Evolutionary conservation across 495 filamentous ascomycete species (phyloP).

Genomic region (Hypoxylon cercidicola): DNA sequence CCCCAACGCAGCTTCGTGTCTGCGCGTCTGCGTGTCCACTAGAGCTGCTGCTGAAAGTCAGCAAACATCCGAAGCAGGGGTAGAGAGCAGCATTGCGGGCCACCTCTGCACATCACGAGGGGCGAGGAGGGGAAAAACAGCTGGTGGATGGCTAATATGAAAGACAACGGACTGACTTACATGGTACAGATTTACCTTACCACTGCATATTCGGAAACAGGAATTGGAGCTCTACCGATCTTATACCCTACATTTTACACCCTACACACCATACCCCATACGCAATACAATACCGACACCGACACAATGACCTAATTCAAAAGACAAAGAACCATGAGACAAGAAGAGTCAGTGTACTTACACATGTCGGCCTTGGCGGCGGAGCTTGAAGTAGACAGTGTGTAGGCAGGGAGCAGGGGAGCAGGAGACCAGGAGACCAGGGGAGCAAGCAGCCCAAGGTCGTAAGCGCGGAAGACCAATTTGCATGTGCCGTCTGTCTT

Average conservation of each 20-base stretch:
- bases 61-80: slow-evolving; percentile 13
- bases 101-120: slow-evolving; percentile 6
- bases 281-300: neutral
- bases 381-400: neutral
- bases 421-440: no score
- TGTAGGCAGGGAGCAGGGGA: no score
- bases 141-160: neutral
- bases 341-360: neutral
- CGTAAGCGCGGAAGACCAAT: slow-evolving; percentile 8
- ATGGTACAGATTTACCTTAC: slow-evolving; percentile 3
- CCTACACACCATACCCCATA: no score
- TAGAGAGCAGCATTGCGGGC: neutral
- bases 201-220: neutral
- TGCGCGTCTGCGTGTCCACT: slow-evolving; percentile 1
- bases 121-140: neutral
- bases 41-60: slow-evolving; percentile 23
- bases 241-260: no score
- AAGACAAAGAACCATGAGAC: neutral
- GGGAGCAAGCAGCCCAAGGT: neutral
- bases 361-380: slow-evolving; percentile 1
- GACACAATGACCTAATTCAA: neutral
- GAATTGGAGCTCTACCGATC: neutral
- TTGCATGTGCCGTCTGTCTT: neutral
- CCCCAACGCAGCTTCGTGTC: slow-evolving; percentile 13
- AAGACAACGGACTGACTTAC: neutral